phyloP scores from a whole-genome alignment of 805 yeast genomes.

The Ogataea methanolica region DNA sequence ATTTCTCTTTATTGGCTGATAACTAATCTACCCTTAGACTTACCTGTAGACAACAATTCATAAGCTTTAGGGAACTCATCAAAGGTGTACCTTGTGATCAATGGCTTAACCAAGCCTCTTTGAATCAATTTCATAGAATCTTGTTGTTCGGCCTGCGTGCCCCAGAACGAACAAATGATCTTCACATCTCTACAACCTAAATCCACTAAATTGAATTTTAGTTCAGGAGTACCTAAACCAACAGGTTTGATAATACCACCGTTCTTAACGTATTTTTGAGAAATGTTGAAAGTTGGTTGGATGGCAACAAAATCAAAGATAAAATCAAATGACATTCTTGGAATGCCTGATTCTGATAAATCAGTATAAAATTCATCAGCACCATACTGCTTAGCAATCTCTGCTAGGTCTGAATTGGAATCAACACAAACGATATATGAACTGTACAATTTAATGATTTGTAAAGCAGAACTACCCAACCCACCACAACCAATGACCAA shows the following conservation, averaged over 20 bases:
- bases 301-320: conserved; percentile 23
- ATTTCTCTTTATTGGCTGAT: not conserved
- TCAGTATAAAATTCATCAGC: conserved; percentile 39
- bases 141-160: conserved; percentile 37
- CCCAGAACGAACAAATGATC: conserved; percentile 39
- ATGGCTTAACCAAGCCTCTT: conserved; percentile 36
- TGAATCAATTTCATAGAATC: conserved; percentile 40
- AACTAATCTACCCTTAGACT: conserved; percentile 39
- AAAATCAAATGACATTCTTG: conserved; percentile 33
- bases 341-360: conserved; percentile 22
- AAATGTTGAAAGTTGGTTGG: conserved; percentile 20
- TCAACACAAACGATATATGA: conserved; percentile 16
- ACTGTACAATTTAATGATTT: conserved; percentile 23
- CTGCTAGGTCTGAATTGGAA: conserved; percentile 24
- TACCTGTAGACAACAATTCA: conserved; percentile 33
- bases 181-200: conserved; percentile 39
- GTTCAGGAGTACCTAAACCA: conserved; percentile 36
- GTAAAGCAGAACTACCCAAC: conserved; percentile 30
- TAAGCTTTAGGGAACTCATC: conserved; percentile 34
- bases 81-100: conserved; percentile 27
- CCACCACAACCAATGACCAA: conserved; percentile 32
- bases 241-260: conserved; percentile 38
- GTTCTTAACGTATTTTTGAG: conserved; percentile 29
- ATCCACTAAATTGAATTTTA: conserved; percentile 30
- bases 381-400: conserved; percentile 31